These are phyloP conservation scores for Nannizziopsis arthrosporioides DNA, from an alignment of 2,329 filamentous ascomycete species.

Conservation along the genomic window DNA sequence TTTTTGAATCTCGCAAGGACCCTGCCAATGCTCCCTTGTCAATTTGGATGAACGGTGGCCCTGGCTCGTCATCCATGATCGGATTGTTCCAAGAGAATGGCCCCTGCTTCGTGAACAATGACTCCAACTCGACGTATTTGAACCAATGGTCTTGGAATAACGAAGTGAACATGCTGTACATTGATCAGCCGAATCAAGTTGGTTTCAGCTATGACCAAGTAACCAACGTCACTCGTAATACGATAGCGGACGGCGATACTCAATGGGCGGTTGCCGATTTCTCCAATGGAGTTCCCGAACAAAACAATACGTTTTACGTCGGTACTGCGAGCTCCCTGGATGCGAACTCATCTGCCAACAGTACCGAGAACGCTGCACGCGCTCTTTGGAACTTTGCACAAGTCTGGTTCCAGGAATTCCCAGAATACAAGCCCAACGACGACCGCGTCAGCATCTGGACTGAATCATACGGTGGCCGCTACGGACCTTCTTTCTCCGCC, in stretches of 20 bases:
- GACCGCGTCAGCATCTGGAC: slow-evolving; percentile 39
- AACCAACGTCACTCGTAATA: slow-evolving; percentile 29
- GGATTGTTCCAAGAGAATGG: slow-evolving; percentile 35
- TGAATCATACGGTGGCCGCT: slow-evolving; percentile 37
- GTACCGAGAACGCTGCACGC: slow-evolving; percentile 43
- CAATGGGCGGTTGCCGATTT: slow-evolving; percentile 9
- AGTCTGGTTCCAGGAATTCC: slow-evolving; percentile 53
- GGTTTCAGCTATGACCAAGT: slow-evolving; percentile 45
- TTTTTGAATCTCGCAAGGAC: slow-evolving; percentile 39
- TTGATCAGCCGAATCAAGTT: slow-evolving; percentile 53
- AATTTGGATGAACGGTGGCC: slow-evolving; percentile 39
- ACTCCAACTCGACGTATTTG: slow-evolving; percentile 24
- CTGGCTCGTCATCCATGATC: slow-evolving; percentile 35
- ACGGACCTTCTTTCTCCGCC: slow-evolving; percentile 32
- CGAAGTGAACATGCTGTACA: slow-evolving; percentile 53
- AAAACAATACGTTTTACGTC: slow-evolving; percentile 40
- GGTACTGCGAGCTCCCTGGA: slow-evolving; percentile 43
- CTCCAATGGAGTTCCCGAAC: slow-evolving; percentile 24
- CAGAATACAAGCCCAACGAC: slow-evolving; percentile 48
- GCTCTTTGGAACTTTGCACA: slow-evolving; percentile 50
- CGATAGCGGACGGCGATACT: slow-evolving; percentile 2
- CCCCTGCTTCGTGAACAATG: slow-evolving; percentile 34
- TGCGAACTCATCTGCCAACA: slow-evolving; percentile 36
- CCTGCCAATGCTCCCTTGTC: slow-evolving; percentile 34
- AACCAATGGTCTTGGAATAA: slow-evolving; percentile 48